Base-by-base conservation (phyloP, 2,329 filamentous ascomycete genomes). In the Colletotrichum sp. region DNA sequence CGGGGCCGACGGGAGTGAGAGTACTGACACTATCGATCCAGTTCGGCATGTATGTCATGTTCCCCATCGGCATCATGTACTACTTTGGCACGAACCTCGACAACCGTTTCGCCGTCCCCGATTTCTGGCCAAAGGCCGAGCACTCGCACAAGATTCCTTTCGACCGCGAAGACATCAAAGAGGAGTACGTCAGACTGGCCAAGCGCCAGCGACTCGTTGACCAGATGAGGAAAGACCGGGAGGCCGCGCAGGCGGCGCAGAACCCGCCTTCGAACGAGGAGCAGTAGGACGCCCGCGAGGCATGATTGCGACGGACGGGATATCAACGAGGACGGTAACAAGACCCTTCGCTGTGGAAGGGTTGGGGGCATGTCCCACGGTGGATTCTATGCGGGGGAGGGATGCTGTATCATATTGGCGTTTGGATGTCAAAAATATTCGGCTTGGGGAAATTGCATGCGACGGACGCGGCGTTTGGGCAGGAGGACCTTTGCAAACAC, bases 1-100 rank as follows among this genome's bases (percentile, higher is more conserved):
- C 26, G 43, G 43, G 43, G 10, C n/a, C 12, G 32, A 28, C 15
- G 24, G 13, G 13, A 16, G 32, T 36, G 26, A 34, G 21, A 21
- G 48, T 10, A 3, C 18, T 32, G 5, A 70, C 30, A 21, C 36
- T 8, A 15, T 64, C 28, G 32, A 32, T 21, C 26, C 77, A 98
- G 96, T 99, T 99, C 85, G 96, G 96, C 88, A 95, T 97, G 91
- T 99, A 99, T 88, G 93, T 99, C 88, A 94, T 98, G 91, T 99
- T 99, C 87, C 97, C 97, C 21, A 98, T 99, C 82, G 96, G 95
- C 80, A 96, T 97, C 89, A 99, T 99, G 97, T 98, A 97, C 90
- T 99, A 99, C 89, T 99, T 98, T 85, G 97, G 97, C 83, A 98
- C 96, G 72, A 99, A 99, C 85, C 95, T 99, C 83, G 97, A 99